Evolutionary conservation across 2,329 filamentous ascomycete species (phyloP).

Genomic region (Trichophyton simii): DNA sequence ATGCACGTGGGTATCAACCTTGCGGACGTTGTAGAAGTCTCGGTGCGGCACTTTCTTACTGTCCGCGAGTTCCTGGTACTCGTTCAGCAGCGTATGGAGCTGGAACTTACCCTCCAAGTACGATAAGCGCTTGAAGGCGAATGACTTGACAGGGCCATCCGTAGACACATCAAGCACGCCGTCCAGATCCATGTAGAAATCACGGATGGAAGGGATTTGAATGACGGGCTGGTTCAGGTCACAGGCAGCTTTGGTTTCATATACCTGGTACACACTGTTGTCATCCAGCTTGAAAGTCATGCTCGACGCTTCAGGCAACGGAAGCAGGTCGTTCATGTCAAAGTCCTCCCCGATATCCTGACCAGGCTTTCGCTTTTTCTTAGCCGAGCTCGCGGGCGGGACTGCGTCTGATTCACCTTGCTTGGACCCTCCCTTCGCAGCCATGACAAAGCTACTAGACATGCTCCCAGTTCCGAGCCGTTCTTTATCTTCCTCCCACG

Average conservation of each 20-base stretch:
- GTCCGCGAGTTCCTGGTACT: slow-evolving; percentile 95
- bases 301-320: slow-evolving; percentile 56
- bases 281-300: slow-evolving; percentile 70
- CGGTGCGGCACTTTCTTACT: slow-evolving; percentile 95
- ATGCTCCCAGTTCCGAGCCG: slow-evolving; percentile 23
- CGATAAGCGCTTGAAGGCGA: slow-evolving; percentile 85
- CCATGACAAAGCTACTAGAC: slow-evolving; percentile 18
- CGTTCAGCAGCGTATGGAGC: slow-evolving; percentile 81
- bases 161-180: slow-evolving; percentile 77
- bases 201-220: slow-evolving; percentile 77
- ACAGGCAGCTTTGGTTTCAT: slow-evolving; percentile 53
- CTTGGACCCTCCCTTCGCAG: slow-evolving; percentile 18
- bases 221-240: slow-evolving; percentile 58
- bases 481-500: slow-evolving; percentile 58
- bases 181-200: slow-evolving; percentile 94
- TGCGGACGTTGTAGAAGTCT: slow-evolving; percentile 98
- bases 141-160: slow-evolving; percentile 91
- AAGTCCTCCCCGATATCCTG: slow-evolving; percentile 90
- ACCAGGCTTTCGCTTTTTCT: slow-evolving; percentile 66
- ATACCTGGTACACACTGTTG: slow-evolving; percentile 85
- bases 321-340: slow-evolving; percentile 61
- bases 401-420: slow-evolving; percentile 17
- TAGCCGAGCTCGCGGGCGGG: slow-evolving; percentile 33
- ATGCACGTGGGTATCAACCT: slow-evolving; percentile 97
- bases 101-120: slow-evolving; percentile 97